Conservation (phyloP, 2,329 filamentous ascomycete species). For the Arthrobotrys conoides region DNA sequence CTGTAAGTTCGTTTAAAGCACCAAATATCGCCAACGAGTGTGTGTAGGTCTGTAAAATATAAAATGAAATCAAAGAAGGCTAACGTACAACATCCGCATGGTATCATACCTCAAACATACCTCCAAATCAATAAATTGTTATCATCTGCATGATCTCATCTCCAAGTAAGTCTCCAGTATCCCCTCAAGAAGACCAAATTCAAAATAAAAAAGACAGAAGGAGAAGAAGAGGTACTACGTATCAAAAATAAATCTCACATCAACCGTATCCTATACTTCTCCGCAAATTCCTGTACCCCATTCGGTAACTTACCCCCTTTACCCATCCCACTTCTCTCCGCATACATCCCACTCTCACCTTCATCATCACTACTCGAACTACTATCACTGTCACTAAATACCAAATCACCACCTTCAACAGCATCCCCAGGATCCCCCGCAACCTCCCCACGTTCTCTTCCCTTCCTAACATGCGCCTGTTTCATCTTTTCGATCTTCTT, state of each 20-base stretch:
- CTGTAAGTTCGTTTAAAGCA: too few species aligned
- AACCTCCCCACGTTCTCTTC: slow-evolving; percentile 54
- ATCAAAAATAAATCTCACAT: neutral
- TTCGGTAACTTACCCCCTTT: slow-evolving; percentile 52
- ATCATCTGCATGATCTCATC: too few species aligned
- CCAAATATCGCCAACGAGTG: too few species aligned
- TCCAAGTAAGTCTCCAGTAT: too few species aligned
- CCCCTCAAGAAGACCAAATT: too few species aligned
- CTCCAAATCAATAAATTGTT: neutral
- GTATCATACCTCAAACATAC: neutral
- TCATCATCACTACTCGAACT: slow-evolving; percentile 47
- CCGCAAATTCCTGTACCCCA: slow-evolving; percentile 52
- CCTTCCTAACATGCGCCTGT: slow-evolving; percentile 53
- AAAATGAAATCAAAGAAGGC: neutral
- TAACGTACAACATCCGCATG: neutral
- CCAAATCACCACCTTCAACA: slow-evolving; percentile 56
- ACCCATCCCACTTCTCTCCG: slow-evolving; percentile 54
- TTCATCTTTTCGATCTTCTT: slow-evolving; percentile 59
- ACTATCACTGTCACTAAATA: slow-evolving; percentile 52
- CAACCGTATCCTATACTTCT: slow-evolving; percentile 47
- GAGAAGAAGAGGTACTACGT: too few species aligned
- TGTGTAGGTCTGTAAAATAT: neutral
- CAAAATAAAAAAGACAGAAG: neutral
- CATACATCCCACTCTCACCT: slow-evolving; percentile 29
- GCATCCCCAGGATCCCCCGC: slow-evolving; percentile 49